A percentile compares a stretch with the other conserved stretches of the same genome.
Evolutionary conservation across 2,329 filamentous ascomycete species (phyloP).

Genomic region (Chlorencoelia australis): DNA sequence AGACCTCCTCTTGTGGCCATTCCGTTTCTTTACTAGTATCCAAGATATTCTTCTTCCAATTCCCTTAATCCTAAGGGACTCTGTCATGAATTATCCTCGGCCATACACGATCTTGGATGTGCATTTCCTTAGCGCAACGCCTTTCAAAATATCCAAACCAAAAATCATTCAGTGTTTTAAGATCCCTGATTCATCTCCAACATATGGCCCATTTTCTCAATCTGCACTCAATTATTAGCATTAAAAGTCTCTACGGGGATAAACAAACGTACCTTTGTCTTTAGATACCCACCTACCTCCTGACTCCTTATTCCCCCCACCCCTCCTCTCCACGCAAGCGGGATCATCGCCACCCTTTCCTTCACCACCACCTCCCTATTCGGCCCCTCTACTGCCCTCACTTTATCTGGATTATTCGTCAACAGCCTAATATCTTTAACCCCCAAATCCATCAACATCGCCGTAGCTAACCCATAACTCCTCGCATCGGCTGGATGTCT

Average conservation of each 20-base stretch:
- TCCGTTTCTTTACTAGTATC: no score
- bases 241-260: no score
- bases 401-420: constrained; percentile 97
- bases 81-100: no score
- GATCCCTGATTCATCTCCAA: constrained; percentile 38
- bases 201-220: constrained; percentile 84
- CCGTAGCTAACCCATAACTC: constrained; percentile 92
- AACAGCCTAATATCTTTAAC: constrained; percentile 69
- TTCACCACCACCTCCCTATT: constrained; percentile 78
- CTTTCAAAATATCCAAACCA: no score
- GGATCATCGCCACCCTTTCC: constrained; percentile 91
- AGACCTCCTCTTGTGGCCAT: no score
- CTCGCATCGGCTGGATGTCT: constrained; percentile 89
- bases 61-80: no score
- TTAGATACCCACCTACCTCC: constrained; percentile 88
- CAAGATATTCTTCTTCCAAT: no score
- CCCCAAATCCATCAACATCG: constrained; percentile 82
- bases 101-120: no score
- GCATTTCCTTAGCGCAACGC: no score
- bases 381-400: constrained; percentile 85
- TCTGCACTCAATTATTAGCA: constrained; percentile 37
- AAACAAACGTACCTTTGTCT: constrained; percentile 66
- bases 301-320: constrained; percentile 73
- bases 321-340: constrained; percentile 75
- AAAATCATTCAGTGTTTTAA: constrained; percentile 5